Conservation (phyloP, 164 flowering plant species). For the Chimonanthus salicifolius region DNA sequence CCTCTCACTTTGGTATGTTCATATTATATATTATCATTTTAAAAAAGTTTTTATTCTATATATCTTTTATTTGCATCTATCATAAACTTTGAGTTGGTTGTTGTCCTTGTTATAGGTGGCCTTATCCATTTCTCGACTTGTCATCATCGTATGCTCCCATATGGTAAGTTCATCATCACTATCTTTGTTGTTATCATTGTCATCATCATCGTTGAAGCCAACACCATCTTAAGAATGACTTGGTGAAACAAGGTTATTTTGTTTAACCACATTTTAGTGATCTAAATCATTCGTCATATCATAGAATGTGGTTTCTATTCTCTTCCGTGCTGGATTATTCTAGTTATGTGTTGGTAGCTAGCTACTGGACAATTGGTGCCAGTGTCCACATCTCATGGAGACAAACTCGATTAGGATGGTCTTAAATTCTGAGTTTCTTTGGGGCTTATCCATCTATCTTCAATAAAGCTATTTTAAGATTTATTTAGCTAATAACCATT, state of each 20-base stretch:
- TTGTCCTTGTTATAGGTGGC: slow-evolving; percentile 38
- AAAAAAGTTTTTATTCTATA: slow-evolving; percentile 9
- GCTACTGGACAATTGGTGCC: not conserved
- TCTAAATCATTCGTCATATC: not conserved
- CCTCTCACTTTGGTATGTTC: slow-evolving; percentile 38
- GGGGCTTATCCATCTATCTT: not conserved
- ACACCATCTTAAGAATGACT: not conserved
- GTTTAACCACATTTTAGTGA: not conserved
- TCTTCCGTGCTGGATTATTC: not conserved
- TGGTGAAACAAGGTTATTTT: not conserved
- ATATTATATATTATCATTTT: too few relatives aligned
- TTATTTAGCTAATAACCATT: too few relatives aligned
- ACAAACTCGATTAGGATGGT: not conserved
- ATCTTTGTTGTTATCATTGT: not conserved
- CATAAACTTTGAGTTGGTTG: not conserved
- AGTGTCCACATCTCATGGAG: not conserved
- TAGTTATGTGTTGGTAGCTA: not conserved
- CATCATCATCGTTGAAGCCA: not conserved
- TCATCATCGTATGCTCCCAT: slow-evolving; percentile 57
- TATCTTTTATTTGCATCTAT: not conserved
- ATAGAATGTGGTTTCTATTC: not conserved
- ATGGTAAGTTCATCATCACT: slow-evolving; percentile 27
- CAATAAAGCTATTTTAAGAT: too few relatives aligned
- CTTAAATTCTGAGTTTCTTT: not conserved
- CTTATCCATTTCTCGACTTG: slow-evolving; percentile 61